Percentiles rank a stretch among this genome's conserved stretches.
These are phyloP conservation scores for Skeletonema potamos DNA, from an alignment of 108 stramenopile species.

Conservation along the genomic window DNA sequence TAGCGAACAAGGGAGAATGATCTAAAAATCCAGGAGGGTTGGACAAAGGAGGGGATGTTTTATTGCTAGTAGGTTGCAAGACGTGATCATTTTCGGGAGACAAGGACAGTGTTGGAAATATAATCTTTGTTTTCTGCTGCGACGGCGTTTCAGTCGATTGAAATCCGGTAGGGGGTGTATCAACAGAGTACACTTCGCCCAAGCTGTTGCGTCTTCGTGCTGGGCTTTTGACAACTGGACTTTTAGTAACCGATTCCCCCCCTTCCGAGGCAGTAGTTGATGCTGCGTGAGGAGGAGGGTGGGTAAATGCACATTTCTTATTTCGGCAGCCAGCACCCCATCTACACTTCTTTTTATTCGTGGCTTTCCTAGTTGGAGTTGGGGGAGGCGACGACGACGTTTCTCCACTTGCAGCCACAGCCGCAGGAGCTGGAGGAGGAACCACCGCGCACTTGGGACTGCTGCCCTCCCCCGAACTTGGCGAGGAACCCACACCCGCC, in stretches of 20 bases:
- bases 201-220: not conserved
- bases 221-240: not conserved
- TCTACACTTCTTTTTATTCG: constrained; percentile 10
- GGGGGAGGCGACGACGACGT: not conserved
- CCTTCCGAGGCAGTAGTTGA: not conserved
- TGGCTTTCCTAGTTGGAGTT: not conserved
- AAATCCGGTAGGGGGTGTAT: not conserved
- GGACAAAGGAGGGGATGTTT: not conserved
- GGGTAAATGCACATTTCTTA: constrained; percentile 9
- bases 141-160: not conserved
- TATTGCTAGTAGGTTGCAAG: not conserved
- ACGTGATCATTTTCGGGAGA: not conserved
- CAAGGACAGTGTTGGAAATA: not conserved
- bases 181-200: not conserved
- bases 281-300: not conserved
- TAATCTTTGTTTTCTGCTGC: not conserved
- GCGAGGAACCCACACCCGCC: not conserved
- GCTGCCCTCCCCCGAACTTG: not conserved
- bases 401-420: not conserved
- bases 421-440: not conserved
- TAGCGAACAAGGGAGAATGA: not conserved
- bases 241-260: not conserved
- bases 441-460: not conserved
- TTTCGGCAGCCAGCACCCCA: constrained; percentile 20
- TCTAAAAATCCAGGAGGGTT: not conserved